Evolutionary conservation across 352 stramenopile genomes (phyloP).

Genomic region (Pythium rhizo-oryzae): DNA sequence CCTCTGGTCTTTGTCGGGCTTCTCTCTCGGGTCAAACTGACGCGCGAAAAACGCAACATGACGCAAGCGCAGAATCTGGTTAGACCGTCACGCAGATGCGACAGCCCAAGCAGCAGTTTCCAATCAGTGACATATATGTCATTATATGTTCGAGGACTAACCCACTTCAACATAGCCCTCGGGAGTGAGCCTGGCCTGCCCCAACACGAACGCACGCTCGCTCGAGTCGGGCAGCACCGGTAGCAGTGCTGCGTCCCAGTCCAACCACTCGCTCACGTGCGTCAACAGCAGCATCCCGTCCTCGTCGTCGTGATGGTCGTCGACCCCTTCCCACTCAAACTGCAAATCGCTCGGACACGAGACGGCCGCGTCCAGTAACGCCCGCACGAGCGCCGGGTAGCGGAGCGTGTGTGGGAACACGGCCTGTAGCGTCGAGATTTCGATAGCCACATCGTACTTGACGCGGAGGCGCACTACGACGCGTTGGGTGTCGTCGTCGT

Average conservation of each 20-base stretch:
- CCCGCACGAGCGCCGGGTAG: slow-evolving; percentile 4
- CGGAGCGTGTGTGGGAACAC: slow-evolving; percentile 16
- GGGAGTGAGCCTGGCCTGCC: slow-evolving; percentile 1
- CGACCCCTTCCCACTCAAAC: slow-evolving; percentile 12
- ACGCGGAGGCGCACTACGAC: background rate
- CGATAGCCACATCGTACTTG: slow-evolving; percentile 14
- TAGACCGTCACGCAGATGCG: background rate
- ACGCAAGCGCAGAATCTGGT: background rate
- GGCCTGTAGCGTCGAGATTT: slow-evolving; percentile 6
- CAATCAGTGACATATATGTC: background rate
- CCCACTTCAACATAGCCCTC: background rate
- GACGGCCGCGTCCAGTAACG: background rate
- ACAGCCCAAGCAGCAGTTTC: background rate
- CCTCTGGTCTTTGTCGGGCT: too few species aligned
- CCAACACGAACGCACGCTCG: slow-evolving; percentile 11
- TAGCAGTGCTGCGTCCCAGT: slow-evolving; percentile 22
- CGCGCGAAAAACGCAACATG: background rate
- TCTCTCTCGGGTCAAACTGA: too few species aligned
- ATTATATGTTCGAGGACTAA: background rate
- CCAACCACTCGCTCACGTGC: slow-evolving; percentile 7
- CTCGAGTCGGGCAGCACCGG: slow-evolving; percentile 4
- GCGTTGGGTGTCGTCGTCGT: background rate
- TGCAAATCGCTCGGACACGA: slow-evolving; percentile 3
- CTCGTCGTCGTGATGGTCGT: background rate
- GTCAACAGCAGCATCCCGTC: background rate